Base-by-base conservation (phyloP, 495 filamentous ascomycete genomes). In the Elaphomyces granulatus region DNA sequence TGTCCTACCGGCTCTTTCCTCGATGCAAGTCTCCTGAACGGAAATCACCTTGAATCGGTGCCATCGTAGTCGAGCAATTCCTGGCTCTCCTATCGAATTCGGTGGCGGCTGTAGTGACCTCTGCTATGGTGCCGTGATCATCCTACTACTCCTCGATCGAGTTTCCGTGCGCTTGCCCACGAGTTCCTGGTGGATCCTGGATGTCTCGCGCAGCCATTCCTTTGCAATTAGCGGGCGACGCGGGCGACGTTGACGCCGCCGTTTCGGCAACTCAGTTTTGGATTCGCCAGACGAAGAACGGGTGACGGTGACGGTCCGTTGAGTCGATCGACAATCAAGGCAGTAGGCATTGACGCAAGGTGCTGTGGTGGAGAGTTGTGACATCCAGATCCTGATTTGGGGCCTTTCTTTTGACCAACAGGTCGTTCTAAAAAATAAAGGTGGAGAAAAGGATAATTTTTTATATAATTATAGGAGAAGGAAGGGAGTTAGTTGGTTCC, bases 161-260 rank as follows among this genome's bases (percentile, higher is more conserved):
- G 6, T 28, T 12, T 6, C 23, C 23, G 23, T 28, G 23, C 23
- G 23, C 23, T 28, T 6, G 23, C 12, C 23, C 23, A 28, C 12
- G 23, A 28, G 23, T 28, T 28, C 23, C 23, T 28, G 23, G 23
- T 12, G 23, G 23, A 28, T 12, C 23, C 33, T 19, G 33, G 33
- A 36, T 36, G 6, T 14, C 14, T 36, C 33, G 14, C 33, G 33
- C 33, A 36, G 33, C 8, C 14, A 36, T 36, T 36, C 33, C 14
- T 36, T 36, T 36, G 33, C 6, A 19, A 6, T 36, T 4, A 6
- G 33, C 6, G 12, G 6, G 23, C 23, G 23, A 12, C 12, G 23
- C 12, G 12, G 12, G 12, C 12, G 23, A 6, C 12, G 23, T 28
- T 28, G 6, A 12, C 6, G 23, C 23, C 23, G 12, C 23, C 23